Conservation (phyloP, 441 rosid genomes). For the Gossypium trilobum region DNA sequence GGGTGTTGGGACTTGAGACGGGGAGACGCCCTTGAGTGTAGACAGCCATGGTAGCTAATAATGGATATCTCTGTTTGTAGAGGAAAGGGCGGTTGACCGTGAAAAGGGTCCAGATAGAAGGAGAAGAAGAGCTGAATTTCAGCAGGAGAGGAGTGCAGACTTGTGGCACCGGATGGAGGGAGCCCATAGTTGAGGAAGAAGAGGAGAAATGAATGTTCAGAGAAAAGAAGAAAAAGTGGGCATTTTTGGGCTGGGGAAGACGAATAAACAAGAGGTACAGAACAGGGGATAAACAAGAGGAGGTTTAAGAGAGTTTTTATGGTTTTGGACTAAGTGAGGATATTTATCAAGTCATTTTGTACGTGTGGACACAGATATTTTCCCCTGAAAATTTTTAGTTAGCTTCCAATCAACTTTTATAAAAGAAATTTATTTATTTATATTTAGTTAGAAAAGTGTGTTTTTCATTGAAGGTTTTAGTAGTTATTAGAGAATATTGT, state of each 20-base stretch:
- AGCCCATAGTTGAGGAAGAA: slow-evolving; percentile 32
- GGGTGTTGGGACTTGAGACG: slow-evolving; percentile 26
- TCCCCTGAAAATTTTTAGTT: neutral
- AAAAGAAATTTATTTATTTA: too few relatives aligned
- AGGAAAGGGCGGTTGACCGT: slow-evolving; percentile 21
- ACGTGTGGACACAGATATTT: neutral
- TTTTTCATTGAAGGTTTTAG: too few relatives aligned
- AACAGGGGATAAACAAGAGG: neutral
- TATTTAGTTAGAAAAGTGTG: too few relatives aligned
- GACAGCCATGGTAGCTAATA: slow-evolving; percentile 27
- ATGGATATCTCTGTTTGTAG: slow-evolving; percentile 17
- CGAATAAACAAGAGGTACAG: neutral
- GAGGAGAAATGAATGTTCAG: neutral
- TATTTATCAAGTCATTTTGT: neutral
- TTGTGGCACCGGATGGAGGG: slow-evolving; percentile 33
- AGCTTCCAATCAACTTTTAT: neutral
- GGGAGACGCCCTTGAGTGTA: slow-evolving; percentile 33
- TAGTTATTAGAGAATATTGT: too few relatives aligned
- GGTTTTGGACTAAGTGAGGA: neutral
- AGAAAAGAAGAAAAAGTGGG: slow-evolving; percentile 6
- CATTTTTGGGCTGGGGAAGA: neutral
- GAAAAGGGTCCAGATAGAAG: slow-evolving; percentile 31
- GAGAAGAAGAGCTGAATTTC: slow-evolving; percentile 39
- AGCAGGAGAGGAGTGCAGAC: slow-evolving; percentile 32
- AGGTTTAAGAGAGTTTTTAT: slow-evolving; percentile 25